A percentile compares a stretch with the other conserved stretches of the same genome.
Conservation (phyloP, 2,329 filamentous ascomycete genomes). For the Annulohypoxylon truncatum region DNA sequence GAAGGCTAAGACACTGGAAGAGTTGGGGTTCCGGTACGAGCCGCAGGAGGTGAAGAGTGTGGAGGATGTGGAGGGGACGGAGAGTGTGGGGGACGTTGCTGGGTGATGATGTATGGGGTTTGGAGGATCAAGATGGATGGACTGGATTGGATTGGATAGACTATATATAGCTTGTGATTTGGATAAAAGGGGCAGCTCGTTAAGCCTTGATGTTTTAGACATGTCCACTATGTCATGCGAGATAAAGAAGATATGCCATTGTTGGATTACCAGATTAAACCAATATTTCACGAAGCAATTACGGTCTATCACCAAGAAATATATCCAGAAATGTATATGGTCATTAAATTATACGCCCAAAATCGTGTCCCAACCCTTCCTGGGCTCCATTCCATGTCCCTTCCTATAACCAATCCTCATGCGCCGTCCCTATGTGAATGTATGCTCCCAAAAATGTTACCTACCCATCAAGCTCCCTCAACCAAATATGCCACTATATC, state of each 20-base stretch:
- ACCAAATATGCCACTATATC: background rate
- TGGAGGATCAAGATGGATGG: background rate
- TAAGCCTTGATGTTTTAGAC: background rate
- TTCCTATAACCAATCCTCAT: background rate
- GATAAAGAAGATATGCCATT: background rate
- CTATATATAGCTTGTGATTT: background rate
- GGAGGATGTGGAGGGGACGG: constrained; percentile 16
- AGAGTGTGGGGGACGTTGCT: constrained; percentile 30
- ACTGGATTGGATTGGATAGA: background rate
- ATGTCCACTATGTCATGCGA: background rate
- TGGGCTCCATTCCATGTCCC: background rate
- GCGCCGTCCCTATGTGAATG: background rate
- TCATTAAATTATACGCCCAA: background rate
- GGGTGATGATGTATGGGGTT: constrained; percentile 11
- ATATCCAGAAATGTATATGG: background rate
- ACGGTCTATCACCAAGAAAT: background rate
- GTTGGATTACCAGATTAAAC: background rate
- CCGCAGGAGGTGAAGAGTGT: constrained; percentile 19
- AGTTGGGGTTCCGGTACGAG: constrained; percentile 76
- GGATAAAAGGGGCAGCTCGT: background rate
- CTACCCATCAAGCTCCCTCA: background rate
- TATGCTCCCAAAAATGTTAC: background rate
- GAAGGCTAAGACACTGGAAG: constrained; percentile 71
- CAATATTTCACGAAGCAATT: background rate
- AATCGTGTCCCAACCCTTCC: background rate